Evolutionary conservation across 2,329 filamentous ascomycete genomes (phyloP), one percentile per base, ranked within the genome.

Genomic region (Penicillium glabrum): DNA sequence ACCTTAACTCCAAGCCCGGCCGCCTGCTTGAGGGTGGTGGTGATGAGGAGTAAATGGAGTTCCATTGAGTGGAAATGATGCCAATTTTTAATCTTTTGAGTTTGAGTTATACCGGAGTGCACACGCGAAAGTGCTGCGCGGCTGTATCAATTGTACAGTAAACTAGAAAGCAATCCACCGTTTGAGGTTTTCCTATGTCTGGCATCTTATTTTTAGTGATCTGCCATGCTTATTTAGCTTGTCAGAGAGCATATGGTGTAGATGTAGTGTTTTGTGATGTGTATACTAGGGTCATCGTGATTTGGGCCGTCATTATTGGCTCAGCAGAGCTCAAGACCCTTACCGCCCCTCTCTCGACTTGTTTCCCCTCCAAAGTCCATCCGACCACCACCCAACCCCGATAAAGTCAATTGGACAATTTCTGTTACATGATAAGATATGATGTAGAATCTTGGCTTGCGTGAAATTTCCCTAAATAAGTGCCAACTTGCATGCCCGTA

Each of bases 1-100:
- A 75, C 66, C 71, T 80, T 59, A 80, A 81, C 71, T 81, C 79
- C 62, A 81, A 81, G 71, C 73, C 76, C 46, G 79, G 79, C 53
- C 75, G 75, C 56, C 61, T 72, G 29, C 65, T 67, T 33, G 70
- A 72, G 65, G 69, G 65, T 63, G 68, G 51, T 50, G 55, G 51
- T 50, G 55, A 67, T 6, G 60, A 67, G 2, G 69, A 74, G 61
- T 75, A 75, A 68, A 72, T 67, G 53, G 33, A 43, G 35, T 51
- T 46, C 51, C 41, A 37, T 53, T 51, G 43, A 53, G 31, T 27
- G 50, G 49, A 46, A 35, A 44, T 54, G 50, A 31, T 46, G 54
- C 54, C 48, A n/a, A 14, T 41, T 29, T 51, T 43, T 53, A 31
- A 35, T 53, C 43, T 46, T 51, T 43, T 41, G 39, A 41, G 19